Percentiles rank a stretch among this genome's conserved stretches.
Conservation (phyloP, 495 filamentous ascomycete species). For the Saxispiralis lemnorum region DNA sequence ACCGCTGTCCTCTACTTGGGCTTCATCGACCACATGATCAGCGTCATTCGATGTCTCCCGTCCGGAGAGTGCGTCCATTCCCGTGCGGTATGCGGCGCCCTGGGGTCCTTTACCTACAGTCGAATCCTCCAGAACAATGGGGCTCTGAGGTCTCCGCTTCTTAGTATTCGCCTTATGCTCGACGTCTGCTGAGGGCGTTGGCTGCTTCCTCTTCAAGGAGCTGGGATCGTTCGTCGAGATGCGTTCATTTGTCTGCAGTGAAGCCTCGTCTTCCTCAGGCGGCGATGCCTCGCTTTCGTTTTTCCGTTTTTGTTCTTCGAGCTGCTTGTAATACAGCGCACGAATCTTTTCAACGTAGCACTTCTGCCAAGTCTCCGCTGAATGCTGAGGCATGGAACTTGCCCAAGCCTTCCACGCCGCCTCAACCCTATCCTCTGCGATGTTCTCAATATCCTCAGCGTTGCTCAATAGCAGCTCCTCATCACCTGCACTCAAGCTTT, state of each 20-base stretch:
- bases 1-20: neutral
- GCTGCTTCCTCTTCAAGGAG: too few relatives aligned
- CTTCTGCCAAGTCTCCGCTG: conserved; percentile 9
- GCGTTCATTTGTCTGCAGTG: neutral
- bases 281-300: neutral
- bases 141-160: too few relatives aligned
- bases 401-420: conserved; percentile 14
- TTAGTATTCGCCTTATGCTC: too few relatives aligned
- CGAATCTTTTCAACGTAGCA: conserved; percentile 12
- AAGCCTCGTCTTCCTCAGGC: neutral
- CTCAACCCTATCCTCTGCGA: neutral
- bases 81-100: too few relatives aligned
- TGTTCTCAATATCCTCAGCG: conserved; percentile 7
- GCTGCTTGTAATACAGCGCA: conserved; percentile 3
- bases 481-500: conserved; percentile 5
- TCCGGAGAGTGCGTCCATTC: neutral
- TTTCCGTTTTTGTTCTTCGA: conserved; percentile 1
- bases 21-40: neutral
- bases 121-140: too few relatives aligned
- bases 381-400: conserved; percentile 3
- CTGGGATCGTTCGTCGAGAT: too few relatives aligned
- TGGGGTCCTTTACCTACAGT: too few relatives aligned
- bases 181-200: too few relatives aligned
- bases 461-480: conserved; percentile 6
- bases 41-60: neutral